Conservation (phyloP, 768 basidiomycete species). For the Rhizopogon rudus region DNA sequence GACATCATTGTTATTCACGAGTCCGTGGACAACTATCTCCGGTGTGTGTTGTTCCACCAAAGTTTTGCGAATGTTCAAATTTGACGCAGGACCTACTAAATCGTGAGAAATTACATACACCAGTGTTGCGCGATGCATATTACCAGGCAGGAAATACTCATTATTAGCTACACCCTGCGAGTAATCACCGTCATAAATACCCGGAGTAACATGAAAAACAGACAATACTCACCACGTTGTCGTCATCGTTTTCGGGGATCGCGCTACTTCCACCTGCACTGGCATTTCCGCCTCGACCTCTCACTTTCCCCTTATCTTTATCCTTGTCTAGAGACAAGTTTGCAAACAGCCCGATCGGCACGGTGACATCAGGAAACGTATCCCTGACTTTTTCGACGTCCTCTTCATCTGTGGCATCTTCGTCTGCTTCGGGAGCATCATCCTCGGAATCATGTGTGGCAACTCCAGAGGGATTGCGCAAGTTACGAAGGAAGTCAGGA, state of each 20-base stretch:
- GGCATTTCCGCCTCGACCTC: conserved; percentile 19
- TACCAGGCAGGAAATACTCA: conserved; percentile 76
- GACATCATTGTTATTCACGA: conserved; percentile 74
- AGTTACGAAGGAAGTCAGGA: conserved; percentile 23
- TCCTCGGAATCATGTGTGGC: conserved; percentile 34
- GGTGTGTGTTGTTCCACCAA: conserved; percentile 78
- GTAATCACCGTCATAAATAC: conserved; percentile 7
- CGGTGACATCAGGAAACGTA: conserved; percentile 61
- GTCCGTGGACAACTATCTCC: conserved; percentile 74
- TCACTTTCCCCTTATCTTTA: conserved; percentile 37
- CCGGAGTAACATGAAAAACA: background rate
- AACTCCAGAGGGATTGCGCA: conserved; percentile 31
- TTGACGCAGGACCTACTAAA: conserved; percentile 58
- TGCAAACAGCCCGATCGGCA: conserved; percentile 74
- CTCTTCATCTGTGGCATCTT: conserved; percentile 28
- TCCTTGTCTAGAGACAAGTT: conserved; percentile 61
- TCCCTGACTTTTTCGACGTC: conserved; percentile 43
- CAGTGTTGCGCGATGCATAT: conserved; percentile 8
- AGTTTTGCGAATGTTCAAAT: conserved; percentile 62
- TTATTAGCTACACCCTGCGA: conserved; percentile 74
- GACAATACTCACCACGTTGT: conserved; percentile 48
- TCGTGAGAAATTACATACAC: background rate
- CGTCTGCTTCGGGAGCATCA: conserved; percentile 27
- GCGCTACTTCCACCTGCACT: conserved; percentile 1
- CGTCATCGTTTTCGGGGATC: conserved; percentile 48